Base-by-base conservation (phyloP, 306 rosid species). In the Castanea sativa region DNA sequence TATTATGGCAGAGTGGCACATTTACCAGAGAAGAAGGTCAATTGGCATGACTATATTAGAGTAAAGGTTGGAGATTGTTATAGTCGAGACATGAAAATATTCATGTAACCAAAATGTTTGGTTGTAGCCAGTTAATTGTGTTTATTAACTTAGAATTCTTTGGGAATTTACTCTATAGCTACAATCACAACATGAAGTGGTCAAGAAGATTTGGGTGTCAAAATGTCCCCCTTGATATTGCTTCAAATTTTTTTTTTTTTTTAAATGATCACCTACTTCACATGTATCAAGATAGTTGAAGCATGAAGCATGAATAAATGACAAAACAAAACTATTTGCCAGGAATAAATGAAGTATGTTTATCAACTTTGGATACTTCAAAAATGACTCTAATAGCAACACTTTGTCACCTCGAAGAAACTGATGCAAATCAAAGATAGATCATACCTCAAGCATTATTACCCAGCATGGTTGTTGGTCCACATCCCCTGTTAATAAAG, bases 391-490 rank as follows among this genome's bases (percentile, higher is more conserved):
- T n/a, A 73, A 18, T 59, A 65, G 51, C 15, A 61, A 74, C 41
- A 70, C 35, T 53, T 16, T 33, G 13, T 30, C 58, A 78, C 55
- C 61, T 12, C 19, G 55, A 78, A n/a, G 55, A 73, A 75, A 69
- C 33, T 43, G 21, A 75, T 71, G 78, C 73, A 76, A 71, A 75
- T 58, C 72, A 87, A 72, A 72, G 67, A 52, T 53, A 82, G 72
- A 79, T 73, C 80, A 81, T 76, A 95, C 99, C 97, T 95, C 99
- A 29, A 95, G 98, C 99, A 95, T 95, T 81, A 95, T 89, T 19
- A 95, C 99, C 99, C 99, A 95, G 80, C 99, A 92, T 38, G 97
- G 95, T 79, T 92, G 92, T 76, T 87, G 88, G 87, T 91, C 83
- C 81, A 84, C 95, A 45, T 86, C 80, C 82, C 96, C 99, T 95